These are phyloP conservation scores for Penicillium occitanis DNA, from an alignment of 2,329 filamentous ascomycete genomes.

Conservation along the genomic window DNA sequence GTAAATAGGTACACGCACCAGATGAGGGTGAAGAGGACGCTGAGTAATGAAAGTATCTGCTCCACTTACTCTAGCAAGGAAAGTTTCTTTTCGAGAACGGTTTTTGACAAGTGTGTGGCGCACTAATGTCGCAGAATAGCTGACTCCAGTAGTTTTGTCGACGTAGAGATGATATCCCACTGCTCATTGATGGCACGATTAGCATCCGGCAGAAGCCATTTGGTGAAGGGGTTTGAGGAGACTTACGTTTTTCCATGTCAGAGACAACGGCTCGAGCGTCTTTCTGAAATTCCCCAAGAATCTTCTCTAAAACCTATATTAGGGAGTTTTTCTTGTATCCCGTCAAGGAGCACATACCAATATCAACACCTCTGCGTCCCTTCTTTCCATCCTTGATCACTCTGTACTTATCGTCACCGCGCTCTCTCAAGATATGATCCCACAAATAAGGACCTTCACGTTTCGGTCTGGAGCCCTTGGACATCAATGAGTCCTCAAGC, in stretches of 20 bases:
- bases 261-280: conserved; percentile 24
- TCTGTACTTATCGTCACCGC: conserved; percentile 28
- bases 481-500: conserved; percentile 47
- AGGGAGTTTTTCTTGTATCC: neutral
- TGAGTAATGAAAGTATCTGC: conserved; percentile 20
- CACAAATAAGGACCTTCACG: conserved; percentile 36
- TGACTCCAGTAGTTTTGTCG: conserved; percentile 59
- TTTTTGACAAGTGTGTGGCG: conserved; percentile 52
- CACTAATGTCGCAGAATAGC: conserved; percentile 63
- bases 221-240: neutral
- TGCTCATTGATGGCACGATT: conserved; percentile 30
- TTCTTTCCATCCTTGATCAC: conserved; percentile 12
- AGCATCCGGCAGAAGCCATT: neutral
- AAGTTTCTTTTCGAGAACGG: conserved; percentile 54
- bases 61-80: conserved; percentile 57
- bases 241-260: conserved; percentile 27
- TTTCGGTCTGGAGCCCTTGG: conserved; percentile 36
- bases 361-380: neutral
- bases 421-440: conserved; percentile 40
- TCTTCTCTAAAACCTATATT: conserved; percentile 9
- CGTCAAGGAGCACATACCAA: conserved; percentile 12
- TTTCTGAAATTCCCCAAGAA: conserved; percentile 24
- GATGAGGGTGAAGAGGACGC: conserved; percentile 11
- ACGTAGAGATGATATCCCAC: conserved; percentile 64
- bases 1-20: conserved; percentile 25